Percentiles rank a stretch among this genome's conserved stretches.
These are phyloP conservation scores for Lasiodiplodia sp. DNA, from an alignment of 2,329 filamentous ascomycete genomes.

Conservation along the genomic window DNA sequence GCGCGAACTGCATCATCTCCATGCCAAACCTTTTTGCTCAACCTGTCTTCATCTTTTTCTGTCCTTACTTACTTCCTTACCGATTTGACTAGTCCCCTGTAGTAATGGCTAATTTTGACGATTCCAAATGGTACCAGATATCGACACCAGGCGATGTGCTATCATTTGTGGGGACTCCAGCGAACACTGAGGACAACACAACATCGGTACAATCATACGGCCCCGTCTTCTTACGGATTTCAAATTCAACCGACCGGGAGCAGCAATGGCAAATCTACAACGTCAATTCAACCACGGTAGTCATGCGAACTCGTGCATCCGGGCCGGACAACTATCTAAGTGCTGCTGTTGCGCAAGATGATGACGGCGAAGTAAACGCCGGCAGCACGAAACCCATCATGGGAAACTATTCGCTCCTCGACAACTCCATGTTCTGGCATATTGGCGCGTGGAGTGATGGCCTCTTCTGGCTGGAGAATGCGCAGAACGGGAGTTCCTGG, in stretches of 20 bases:
- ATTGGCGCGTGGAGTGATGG: constrained; percentile 25
- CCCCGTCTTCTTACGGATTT: constrained; percentile 10
- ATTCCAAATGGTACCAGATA: constrained; percentile 30
- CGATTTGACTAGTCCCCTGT: neutral
- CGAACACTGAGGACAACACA: neutral
- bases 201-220: constrained; percentile 11
- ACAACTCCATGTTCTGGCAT: constrained; percentile 26
- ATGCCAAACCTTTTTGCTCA: too few species aligned
- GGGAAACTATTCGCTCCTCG: constrained; percentile 9
- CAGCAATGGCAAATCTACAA: constrained; percentile 31
- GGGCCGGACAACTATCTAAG: constrained; percentile 28
- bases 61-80: neutral
- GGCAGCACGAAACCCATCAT: constrained; percentile 25
- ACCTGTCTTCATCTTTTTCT: too few species aligned
- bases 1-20: too few species aligned
- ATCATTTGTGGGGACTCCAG: constrained; percentile 20
- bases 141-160: neutral
- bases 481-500: constrained; percentile 24
- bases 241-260: constrained; percentile 15
- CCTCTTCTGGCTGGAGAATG: constrained; percentile 28
- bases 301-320: constrained; percentile 27
- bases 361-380: neutral
- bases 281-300: constrained; percentile 6
- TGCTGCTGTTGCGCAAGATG: neutral
- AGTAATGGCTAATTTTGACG: constrained; percentile 21